Base-by-base conservation (phyloP, 2,329 filamentous ascomycete genomes). In the Fusarium zealandicum region DNA sequence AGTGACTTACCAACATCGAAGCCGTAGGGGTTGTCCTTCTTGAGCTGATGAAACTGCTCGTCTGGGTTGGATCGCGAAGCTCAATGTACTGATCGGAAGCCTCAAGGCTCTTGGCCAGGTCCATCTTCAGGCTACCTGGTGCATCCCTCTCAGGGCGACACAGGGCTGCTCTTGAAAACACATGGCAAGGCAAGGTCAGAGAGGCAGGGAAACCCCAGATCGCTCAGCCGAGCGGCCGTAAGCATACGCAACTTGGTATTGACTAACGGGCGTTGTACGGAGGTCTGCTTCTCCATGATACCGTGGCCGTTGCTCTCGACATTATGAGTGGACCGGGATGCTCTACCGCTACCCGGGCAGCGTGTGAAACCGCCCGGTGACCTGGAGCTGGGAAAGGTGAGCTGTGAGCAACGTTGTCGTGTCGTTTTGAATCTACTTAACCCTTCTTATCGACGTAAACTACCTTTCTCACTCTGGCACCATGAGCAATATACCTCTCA, bases 81-180 rank as follows among this genome's bases (percentile, higher is more conserved):
- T 81, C 76, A 41, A 85, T 70, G 65, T 83, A 85, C 48, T 74
- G 72, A 65, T 85, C 82, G 57, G 78, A 82, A 43, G 80, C 81
- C 52, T 80, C 77, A 20, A 85, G 75, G 60, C 77, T 80, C 73
- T 78, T 80, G 48, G 88, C 88, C 25, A 90, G 75, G 11, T 90
- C 82, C 81, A 91, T 85, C 77, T 91, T 91, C 42, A 88, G 75
- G 42, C 88, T 88, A 54, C 79, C 78, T 2, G 87, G 87, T 1
- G 87, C 86, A n/a, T 85, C 86, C n/a, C n/a, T n/a, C n/a, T n/a
- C 27, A 48, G 40, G 39, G 27, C 27, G 28, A 32, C n/a, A 27
- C 36, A 40, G 44, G 36, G 36, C 44, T 40, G 25, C 35, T 22
- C 22, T 36, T 11, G 33, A 46, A 38, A 13, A 39, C 7, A 16